Conservation (phyloP, 305 asterid genomes). For the Solanum hybrid region DNA sequence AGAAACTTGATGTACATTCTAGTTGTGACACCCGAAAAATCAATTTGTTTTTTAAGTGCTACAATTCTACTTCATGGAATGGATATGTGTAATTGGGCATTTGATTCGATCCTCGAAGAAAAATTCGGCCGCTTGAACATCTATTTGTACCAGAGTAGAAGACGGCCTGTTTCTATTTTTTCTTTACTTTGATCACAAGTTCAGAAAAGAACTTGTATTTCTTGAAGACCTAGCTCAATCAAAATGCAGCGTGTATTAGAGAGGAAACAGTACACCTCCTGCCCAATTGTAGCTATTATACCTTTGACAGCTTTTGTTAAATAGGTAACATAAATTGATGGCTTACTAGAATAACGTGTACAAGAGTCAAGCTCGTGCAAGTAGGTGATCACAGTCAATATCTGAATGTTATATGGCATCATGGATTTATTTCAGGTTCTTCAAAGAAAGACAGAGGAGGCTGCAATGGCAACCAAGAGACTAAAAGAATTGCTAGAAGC, state of each 20-base stretch:
- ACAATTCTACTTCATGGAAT: background rate
- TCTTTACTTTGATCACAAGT: background rate
- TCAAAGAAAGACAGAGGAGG: conserved; percentile 98
- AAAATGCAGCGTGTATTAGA: background rate
- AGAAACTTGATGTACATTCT: background rate
- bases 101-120: background rate
- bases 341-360: background rate
- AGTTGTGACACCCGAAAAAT: background rate
- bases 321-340: background rate
- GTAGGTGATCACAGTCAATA: background rate
- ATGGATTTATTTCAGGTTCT: conserved; percentile 65
- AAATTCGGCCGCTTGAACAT: background rate
- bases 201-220: background rate
- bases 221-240: background rate
- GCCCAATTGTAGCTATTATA: background rate
- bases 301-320: background rate
- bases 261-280: background rate
- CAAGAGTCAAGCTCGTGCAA: background rate
- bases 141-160: background rate
- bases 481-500: conserved; percentile 97
- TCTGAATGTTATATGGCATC: conserved; percentile 2
- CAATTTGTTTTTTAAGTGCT: background rate
- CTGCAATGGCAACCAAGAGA: conserved; percentile 99
- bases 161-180: background rate
- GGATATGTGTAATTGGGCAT: background rate